These are phyloP conservation scores for Drechslerella coelobrocha DNA, from an alignment of 2,329 filamentous ascomycete species.

Conservation along the genomic window DNA sequence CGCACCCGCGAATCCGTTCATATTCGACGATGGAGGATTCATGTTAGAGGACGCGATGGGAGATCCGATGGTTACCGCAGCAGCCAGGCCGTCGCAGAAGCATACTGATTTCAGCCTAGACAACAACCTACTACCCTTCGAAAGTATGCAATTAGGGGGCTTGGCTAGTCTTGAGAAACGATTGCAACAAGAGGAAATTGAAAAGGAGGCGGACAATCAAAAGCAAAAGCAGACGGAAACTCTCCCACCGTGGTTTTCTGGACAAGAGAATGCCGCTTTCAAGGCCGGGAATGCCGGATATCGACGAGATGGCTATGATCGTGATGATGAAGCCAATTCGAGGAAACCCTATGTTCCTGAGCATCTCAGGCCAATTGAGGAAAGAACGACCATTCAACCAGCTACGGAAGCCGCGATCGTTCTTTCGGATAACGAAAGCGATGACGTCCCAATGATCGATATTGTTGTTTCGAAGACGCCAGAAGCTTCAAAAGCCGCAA, in stretches of 20 bases:
- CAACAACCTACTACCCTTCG: slow-evolving; percentile 64
- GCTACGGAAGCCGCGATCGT: slow-evolving; percentile 16
- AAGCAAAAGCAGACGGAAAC: slow-evolving; percentile 65
- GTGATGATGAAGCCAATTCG: slow-evolving; percentile 29
- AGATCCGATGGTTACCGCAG: slow-evolving; percentile 56
- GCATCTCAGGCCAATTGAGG: slow-evolving; percentile 34
- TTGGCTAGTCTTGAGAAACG: slow-evolving; percentile 45
- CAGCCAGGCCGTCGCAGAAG: slow-evolving; percentile 57
- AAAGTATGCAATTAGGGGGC: slow-evolving; percentile 55
- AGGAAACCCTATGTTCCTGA: slow-evolving; percentile 15
- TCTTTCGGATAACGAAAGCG: slow-evolving; percentile 33
- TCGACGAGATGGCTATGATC: slow-evolving; percentile 34
- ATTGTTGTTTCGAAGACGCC: neutral
- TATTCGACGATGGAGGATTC: slow-evolving; percentile 34
- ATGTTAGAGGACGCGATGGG: slow-evolving; percentile 21
- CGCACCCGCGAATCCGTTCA: slow-evolving; percentile 24
- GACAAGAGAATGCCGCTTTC: slow-evolving; percentile 26
- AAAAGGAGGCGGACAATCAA: slow-evolving; percentile 61
- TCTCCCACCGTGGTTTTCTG: slow-evolving; percentile 53
- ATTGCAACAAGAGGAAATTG: slow-evolving; percentile 55
- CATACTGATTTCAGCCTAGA: slow-evolving; percentile 63
- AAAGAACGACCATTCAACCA: slow-evolving; percentile 33
- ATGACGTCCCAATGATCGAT: slow-evolving; percentile 39
- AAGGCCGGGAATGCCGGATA: slow-evolving; percentile 29
- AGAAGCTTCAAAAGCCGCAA: neutral